Evolutionary conservation across 495 filamentous ascomycete species (phyloP), one percentile per base, ranked within the genome.

Genomic region (Aeminium ludgeri): DNA sequence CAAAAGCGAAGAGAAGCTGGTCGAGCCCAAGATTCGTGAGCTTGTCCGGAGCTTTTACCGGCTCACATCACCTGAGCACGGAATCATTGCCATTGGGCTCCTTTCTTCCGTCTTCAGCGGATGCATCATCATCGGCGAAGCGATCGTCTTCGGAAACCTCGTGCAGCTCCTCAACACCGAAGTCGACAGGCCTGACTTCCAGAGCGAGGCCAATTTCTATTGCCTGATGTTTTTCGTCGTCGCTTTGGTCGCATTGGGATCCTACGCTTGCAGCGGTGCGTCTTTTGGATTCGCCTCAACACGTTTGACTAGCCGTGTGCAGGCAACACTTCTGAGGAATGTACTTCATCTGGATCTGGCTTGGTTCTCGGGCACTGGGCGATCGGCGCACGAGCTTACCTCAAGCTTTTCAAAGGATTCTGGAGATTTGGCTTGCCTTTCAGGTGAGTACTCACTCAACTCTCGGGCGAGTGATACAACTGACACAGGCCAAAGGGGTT

Each of bases 191-290:
- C 13, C 35, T 0, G 23, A 46, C 13, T 46, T 61, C 10, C 58
- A 55, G n/a, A 38, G 49, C 37, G 46, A 50, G 20, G 60, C 59
- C 5, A 48, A 65, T 19, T 62, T 72, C 43, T 73, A 64, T 41
- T 64, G 63, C 13, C 52, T 71, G 0, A 62, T 72, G 47, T 74
- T 74, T 51, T 72, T 74, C 34, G 51, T 67, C 6, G 55, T 75
- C 4, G 60, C 67, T 12, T 53, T 70, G 3, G 51, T 63, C 8
- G 69, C 62, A 34, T 50, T 73, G 8, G 53, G 61, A 6, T 59
- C 65, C 1, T 63, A 70, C 46, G 57, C 55, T 2, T 38, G 57
- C 37, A 64, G 62, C 36, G 65, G 68, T 44, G 60, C 56, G 1
- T 50, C 57, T 6, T 72, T 70, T 43, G 66, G 68, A 10, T 53